Evolutionary conservation across 2,329 filamentous ascomycete genomes (phyloP).

Genomic region (Botrytis cinerea): DNA sequence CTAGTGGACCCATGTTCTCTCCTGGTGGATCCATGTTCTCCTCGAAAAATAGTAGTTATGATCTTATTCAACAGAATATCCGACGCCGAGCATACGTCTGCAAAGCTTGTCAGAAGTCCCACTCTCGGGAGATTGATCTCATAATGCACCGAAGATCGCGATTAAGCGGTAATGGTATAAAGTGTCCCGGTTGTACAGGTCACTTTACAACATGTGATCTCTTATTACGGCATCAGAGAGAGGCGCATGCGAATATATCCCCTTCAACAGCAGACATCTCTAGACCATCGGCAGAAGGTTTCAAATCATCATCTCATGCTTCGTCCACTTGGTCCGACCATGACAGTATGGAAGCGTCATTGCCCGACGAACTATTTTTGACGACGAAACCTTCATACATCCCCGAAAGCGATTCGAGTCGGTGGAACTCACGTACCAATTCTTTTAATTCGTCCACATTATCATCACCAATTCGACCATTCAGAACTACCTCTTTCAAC

Average conservation of each 20-base stretch:
- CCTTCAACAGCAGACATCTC: not conserved
- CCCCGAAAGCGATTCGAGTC: not conserved
- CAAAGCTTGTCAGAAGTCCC: not conserved
- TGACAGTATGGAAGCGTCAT: not conserved
- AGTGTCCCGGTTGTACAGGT: not conserved
- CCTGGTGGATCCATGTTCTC: not conserved
- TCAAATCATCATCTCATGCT: not conserved
- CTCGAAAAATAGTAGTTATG: not conserved
- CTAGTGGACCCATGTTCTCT: not conserved
- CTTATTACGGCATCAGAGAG: not conserved
- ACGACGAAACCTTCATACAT: not conserved
- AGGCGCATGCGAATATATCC: not conserved
- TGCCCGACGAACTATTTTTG: not conserved
- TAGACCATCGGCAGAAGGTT: not conserved
- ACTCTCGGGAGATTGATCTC: not conserved
- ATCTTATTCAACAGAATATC: not conserved
- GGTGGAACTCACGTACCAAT: not conserved
- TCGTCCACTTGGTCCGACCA: not conserved
- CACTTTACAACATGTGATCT: not conserved
- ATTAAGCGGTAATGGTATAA: not conserved
- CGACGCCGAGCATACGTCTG: not conserved
- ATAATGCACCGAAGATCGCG: not conserved
- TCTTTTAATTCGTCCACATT: not conserved
- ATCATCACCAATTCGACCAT: not conserved
- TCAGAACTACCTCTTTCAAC: not conserved